phyloP scores from a whole-genome alignment of 108 stramenopile genomes.

The Cyclotella sp. region DNA sequence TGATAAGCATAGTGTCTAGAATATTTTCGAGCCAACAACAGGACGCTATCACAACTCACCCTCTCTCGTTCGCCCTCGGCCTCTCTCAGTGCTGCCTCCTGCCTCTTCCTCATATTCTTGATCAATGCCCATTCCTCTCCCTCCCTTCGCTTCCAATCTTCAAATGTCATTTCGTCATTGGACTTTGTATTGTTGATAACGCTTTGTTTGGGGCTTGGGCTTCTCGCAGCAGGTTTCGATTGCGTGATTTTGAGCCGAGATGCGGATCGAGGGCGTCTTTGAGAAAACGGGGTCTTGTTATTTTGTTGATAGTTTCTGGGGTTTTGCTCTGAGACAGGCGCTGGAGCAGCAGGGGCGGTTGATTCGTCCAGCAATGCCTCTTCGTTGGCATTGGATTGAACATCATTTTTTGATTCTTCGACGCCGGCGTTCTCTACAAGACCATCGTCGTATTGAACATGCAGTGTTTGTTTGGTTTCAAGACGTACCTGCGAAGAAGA shows the following conservation, averaged over 20 bases:
- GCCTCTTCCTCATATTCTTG: constrained; percentile 54
- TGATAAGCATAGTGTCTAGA: no score
- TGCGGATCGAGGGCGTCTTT: constrained; percentile 11
- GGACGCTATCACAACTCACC: constrained; percentile 22
- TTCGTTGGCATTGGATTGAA: neutral
- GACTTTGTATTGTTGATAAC: neutral
- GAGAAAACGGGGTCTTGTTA: neutral
- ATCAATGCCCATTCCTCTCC: constrained; percentile 53
- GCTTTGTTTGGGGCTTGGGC: constrained; percentile 12
- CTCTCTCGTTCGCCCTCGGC: constrained; percentile 54
- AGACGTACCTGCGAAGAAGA: no score
- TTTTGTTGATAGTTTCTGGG: neutral
- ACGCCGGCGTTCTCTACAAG: no score
- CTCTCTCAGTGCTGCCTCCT: constrained; percentile 54
- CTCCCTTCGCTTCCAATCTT: constrained; percentile 52
- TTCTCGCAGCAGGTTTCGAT: constrained; percentile 4
- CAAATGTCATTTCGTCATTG: constrained; percentile 29
- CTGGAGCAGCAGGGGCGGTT: neutral
- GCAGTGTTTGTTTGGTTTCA: no score
- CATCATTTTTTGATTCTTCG: neutral
- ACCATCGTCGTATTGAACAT: no score
- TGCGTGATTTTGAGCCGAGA: constrained; percentile 13
- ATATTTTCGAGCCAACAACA: neutral
- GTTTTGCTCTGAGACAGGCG: neutral
- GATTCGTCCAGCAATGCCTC: neutral